These are phyloP conservation scores for Acer saccharum DNA, from an alignment of 345 rosid species.

Conservation along the genomic window DNA sequence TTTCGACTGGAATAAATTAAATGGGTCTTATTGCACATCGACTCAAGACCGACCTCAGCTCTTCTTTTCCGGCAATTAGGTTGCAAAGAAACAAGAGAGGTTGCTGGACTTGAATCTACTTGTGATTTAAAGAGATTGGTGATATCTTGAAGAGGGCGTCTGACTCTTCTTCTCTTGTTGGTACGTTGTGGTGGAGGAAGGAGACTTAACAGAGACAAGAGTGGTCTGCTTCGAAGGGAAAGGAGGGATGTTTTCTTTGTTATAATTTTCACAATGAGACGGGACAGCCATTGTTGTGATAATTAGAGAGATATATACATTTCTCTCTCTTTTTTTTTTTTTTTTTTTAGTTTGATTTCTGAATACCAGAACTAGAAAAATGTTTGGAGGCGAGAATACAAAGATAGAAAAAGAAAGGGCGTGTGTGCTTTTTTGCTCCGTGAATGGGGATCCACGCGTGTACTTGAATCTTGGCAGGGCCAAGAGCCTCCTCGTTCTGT, in stretches of 20 bases:
- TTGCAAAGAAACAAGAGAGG: no score
- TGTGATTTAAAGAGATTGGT: constrained; percentile 25
- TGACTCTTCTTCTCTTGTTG: constrained; percentile 17
- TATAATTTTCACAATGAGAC: constrained; percentile 16
- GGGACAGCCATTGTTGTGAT: constrained; percentile 26
- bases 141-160: constrained; percentile 42
- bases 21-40: constrained; percentile 20
- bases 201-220: background rate
- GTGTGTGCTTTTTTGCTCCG: no score
- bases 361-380: no score
- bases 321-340: no score
- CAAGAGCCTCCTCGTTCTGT: no score
- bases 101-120: background rate
- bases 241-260: constrained; percentile 38
- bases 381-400: no score
- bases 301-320: background rate
- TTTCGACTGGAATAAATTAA: constrained; percentile 10
- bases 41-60: constrained; percentile 5
- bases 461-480: no score
- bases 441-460: no score
- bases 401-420: no score
- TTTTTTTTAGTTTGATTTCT: no score
- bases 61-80: constrained; percentile 14
- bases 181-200: background rate
- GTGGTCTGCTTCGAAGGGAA: constrained; percentile 15